Base-by-base conservation (phyloP, 371 early-diverging fungal species). In the Circinella umbellata region DNA sequence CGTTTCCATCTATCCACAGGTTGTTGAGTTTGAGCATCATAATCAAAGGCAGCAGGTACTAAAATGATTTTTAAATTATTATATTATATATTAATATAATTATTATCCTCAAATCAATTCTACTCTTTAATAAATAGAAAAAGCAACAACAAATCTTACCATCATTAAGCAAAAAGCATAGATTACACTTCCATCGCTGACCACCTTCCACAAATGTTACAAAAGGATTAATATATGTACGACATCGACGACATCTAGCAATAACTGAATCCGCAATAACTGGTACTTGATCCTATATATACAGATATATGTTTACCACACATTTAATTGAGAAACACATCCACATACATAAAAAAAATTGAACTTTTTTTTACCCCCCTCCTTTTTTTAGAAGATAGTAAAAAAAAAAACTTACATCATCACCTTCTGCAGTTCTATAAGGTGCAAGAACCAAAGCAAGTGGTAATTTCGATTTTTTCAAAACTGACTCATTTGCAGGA, bases 201-300 rank as follows among this genome's bases (percentile, higher is more conserved):
- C 96, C 96, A 53, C 95, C 95, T 71, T 97, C 97, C 0, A 95
- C 90, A 86, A 96, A 96, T 59, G 89, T 89, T 5, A 96, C 93
- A 81, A 92, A 98, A 6, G 98, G 98, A 73, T 97, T 97, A 75
- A 98, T 94, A 72, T 98, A 98, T 4, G 97, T 91, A 70, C 97
- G 86, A 82, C 98, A 98, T 27, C 96, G 88, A 63, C 96, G 88
- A 81, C 98, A 98, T 55, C 98, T 91, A 60, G 95, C 93, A 84
- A 98, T 96, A 37, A 88, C 86, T 60, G 85, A 81, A 73, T 97
- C 93, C 35, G 89, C 82, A 48, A 95, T 89, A 1, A 95, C 91
- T 7, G 96, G 96, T 0, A 96, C 92, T 18, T 88, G 87, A n/a
- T 87, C 90, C 85, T 89, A 77, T 9, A 42, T 42, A 42, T 11